Percentiles rank a stretch among this genome's conserved stretches.
Conservation (phyloP, 768 basidiomycete genomes). For the Leccinellum luteum region DNA sequence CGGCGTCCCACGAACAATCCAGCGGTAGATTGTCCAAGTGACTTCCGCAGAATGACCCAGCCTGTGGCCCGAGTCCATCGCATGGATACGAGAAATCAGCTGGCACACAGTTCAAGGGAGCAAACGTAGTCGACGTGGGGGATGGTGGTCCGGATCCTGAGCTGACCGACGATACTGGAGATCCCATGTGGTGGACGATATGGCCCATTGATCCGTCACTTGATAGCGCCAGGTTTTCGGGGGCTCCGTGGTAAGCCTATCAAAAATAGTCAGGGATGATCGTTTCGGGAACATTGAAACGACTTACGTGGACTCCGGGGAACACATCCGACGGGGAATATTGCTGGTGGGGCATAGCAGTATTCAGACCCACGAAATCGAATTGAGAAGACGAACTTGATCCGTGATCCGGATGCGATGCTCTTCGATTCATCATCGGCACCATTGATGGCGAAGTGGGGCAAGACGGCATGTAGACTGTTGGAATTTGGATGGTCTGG, state of each 20-base stretch:
- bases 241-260: constrained; percentile 53
- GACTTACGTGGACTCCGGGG: constrained; percentile 40
- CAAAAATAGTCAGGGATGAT: constrained; percentile 3
- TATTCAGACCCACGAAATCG: constrained; percentile 52
- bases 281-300: constrained; percentile 5
- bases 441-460: constrained; percentile 57
- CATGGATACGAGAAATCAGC: constrained; percentile 23
- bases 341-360: constrained; percentile 40
- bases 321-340: constrained; percentile 32
- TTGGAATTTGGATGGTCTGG: constrained; percentile 69
- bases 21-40: constrained; percentile 27
- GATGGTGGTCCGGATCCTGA: constrained; percentile 52
- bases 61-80: constrained; percentile 11
- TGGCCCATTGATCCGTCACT: constrained; percentile 37
- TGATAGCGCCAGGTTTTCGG: constrained; percentile 39
- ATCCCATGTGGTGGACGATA: constrained; percentile 44
- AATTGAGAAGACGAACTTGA: constrained; percentile 44
- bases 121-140: constrained; percentile 48
- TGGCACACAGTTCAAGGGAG: constrained; percentile 34
- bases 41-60: constrained; percentile 17
- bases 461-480: constrained; percentile 60
- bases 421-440: constrained; percentile 59
- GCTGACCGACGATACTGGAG: constrained; percentile 47
- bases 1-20: constrained; percentile 33
- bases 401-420: constrained; percentile 49